A percentile compares a stretch with the other conserved stretches of the same genome.
Evolutionary conservation across 495 filamentous ascomycete species (phyloP).

Genomic region (Filosporella fistucella): DNA sequence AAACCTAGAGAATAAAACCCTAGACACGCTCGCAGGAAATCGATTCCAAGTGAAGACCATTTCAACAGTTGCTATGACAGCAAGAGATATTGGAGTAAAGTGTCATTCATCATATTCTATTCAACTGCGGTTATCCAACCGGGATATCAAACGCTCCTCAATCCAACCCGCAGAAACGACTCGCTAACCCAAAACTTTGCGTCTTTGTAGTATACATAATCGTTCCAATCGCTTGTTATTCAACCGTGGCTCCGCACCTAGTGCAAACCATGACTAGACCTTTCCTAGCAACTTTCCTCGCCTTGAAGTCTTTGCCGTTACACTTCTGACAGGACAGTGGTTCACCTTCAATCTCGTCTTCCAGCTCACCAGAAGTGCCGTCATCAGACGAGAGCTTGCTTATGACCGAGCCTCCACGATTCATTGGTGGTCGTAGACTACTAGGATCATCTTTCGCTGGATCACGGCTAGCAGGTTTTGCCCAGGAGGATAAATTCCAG

Average conservation of each 20-base stretch:
- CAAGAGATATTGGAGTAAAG: too few species aligned
- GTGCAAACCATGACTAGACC: conserved; percentile 24
- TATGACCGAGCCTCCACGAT: conserved; percentile 7
- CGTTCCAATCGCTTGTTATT: conserved; percentile 9
- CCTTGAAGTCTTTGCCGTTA: conserved; percentile 23
- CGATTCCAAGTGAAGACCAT: too few species aligned
- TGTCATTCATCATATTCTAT: too few species aligned
- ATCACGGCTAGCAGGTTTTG: conserved; percentile 1
- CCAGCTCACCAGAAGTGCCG: background rate
- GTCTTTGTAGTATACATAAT: too few species aligned
- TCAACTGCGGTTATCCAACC: too few species aligned
- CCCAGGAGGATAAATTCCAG: conserved; percentile 22
- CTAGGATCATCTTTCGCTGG: conserved; percentile 12
- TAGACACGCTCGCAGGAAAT: too few species aligned
- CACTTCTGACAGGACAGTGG: conserved; percentile 21
- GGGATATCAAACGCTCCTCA: too few species aligned
- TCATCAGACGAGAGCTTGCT: conserved; percentile 23
- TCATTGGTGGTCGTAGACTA: conserved; percentile 1
- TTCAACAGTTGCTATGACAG: too few species aligned
- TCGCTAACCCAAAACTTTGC: too few species aligned
- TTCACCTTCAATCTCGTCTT: conserved; percentile 21
- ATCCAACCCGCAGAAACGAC: too few species aligned
- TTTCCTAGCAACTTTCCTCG: conserved; percentile 17
- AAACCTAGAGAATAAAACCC: too few species aligned
- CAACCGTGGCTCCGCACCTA: conserved; percentile 17